These are phyloP conservation scores for Trichosporon inkin DNA, from an alignment of 1,284 basidiomycete species.

Conservation along the genomic window DNA sequence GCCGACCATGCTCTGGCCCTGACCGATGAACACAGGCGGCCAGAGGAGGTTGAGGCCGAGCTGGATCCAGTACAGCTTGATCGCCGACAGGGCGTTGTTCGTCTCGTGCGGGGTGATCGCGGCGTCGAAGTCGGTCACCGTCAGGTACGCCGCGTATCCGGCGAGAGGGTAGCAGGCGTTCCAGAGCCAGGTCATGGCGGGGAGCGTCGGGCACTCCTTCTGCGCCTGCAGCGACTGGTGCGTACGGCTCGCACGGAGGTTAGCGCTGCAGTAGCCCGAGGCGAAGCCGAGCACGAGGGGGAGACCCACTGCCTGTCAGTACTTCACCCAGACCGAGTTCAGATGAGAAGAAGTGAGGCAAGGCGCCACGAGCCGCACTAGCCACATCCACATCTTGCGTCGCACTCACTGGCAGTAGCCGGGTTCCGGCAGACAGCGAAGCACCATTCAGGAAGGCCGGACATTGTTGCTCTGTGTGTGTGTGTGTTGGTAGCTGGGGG, in stretches of 20 bases:
- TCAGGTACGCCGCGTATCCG: constrained; percentile 69
- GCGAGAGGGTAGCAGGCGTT: constrained; percentile 54
- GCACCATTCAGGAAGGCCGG: constrained; percentile 52
- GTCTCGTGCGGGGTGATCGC: constrained; percentile 51
- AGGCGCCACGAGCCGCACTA: too few species aligned
- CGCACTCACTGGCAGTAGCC: constrained; percentile 54
- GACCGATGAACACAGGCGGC: constrained; percentile 68
- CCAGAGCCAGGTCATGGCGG: constrained; percentile 26
- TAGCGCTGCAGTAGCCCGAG: constrained; percentile 53
- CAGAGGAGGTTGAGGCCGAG: constrained; percentile 65
- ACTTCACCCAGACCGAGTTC: too few species aligned
- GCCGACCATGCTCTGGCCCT: constrained; percentile 49
- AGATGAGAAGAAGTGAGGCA: too few species aligned
- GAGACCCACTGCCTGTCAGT: constrained; percentile 53
- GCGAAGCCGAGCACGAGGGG: constrained; percentile 60
- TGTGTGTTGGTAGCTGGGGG: background rate
- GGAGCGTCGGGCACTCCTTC: constrained; percentile 12
- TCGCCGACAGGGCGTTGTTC: constrained; percentile 55
- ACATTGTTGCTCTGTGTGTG: constrained; percentile 32
- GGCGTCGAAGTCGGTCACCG: constrained; percentile 58
- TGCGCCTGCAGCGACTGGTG: constrained; percentile 8
- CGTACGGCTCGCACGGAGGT: constrained; percentile 28
- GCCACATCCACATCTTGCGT: background rate
- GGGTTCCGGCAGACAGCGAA: constrained; percentile 60
- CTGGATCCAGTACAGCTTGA: constrained; percentile 67